Conservation (phyloP, 495 filamentous ascomycete species). For the Penicillium egyptiacum region DNA sequence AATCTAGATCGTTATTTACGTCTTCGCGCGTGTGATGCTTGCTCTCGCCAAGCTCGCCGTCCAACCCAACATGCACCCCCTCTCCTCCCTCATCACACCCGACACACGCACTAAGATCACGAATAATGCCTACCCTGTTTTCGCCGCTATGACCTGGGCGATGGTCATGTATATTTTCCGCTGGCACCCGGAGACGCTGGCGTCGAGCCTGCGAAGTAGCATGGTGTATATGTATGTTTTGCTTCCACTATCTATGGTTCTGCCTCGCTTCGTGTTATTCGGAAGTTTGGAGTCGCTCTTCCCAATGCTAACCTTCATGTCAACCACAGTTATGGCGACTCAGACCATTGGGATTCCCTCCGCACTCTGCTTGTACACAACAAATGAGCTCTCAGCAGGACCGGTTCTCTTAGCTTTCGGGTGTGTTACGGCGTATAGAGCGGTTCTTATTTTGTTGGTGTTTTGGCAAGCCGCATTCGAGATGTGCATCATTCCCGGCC, state of each 20-base stretch:
- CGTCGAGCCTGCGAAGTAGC: constrained; percentile 86
- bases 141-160: constrained; percentile 87
- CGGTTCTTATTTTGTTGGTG: constrained; percentile 21
- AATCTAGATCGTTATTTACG: constrained; percentile 81
- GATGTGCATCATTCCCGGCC: constrained; percentile 8
- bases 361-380: constrained; percentile 80
- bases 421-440: constrained; percentile 36
- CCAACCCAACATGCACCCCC: constrained; percentile 55
- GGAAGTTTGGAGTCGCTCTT: neutral
- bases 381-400: constrained; percentile 54
- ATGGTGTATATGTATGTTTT: constrained; percentile 94
- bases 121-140: constrained; percentile 81
- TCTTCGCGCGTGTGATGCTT: constrained; percentile 88
- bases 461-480: constrained; percentile 5
- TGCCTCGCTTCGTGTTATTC: neutral
- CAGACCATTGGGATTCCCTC: constrained; percentile 81
- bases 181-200: constrained; percentile 85
- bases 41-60: constrained; percentile 79
- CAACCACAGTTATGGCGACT: constrained; percentile 58
- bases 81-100: constrained; percentile 43
- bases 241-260: neutral
- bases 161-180: constrained; percentile 93
- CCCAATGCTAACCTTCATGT: constrained; percentile 24
- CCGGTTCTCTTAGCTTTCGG: constrained; percentile 18
- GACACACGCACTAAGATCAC: constrained; percentile 52